Evolutionary conservation across 164 flowering plant species (phyloP).

Genomic region (Nelumbo lutea): DNA sequence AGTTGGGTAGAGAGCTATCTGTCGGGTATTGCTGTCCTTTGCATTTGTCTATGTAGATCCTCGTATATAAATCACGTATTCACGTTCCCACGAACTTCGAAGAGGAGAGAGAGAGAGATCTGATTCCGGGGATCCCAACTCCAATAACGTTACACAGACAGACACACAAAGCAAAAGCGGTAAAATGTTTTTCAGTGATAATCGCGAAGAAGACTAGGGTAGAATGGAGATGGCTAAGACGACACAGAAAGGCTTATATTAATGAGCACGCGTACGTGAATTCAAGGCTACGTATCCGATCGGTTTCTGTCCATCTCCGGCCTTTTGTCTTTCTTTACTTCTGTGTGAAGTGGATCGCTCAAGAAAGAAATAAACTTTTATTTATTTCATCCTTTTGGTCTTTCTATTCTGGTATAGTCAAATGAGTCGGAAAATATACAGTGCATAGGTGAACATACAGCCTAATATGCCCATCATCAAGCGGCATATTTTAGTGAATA

Average conservation of each 20-base stretch:
- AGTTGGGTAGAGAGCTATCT: neutral
- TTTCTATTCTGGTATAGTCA: no score
- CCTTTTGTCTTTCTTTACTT: slow-evolving; percentile 12
- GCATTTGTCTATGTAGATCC: neutral
- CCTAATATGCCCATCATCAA: no score
- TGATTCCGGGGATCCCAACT: neutral
- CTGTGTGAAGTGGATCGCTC: slow-evolving; percentile 4
- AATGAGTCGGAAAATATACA: no score
- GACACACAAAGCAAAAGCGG: neutral
- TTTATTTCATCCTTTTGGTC: no score
- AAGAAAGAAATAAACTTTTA: no score
- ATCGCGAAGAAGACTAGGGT: neutral
- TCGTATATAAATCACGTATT: neutral
- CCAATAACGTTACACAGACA: neutral
- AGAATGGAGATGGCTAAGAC: no score
- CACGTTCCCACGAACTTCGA: slow-evolving; percentile 1
- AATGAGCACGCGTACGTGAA: slow-evolving; percentile 26
- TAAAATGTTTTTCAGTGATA: slow-evolving; percentile 20
- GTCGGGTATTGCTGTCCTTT: neutral
- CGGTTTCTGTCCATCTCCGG: slow-evolving; percentile 23
- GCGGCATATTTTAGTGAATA: no score
- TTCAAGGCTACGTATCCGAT: slow-evolving; percentile 20
- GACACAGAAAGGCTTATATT: neutral
- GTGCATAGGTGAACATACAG: no score
- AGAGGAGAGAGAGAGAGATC: neutral